Percentiles rank a stretch among this genome's conserved stretches.
phyloP scores from a whole-genome alignment of 2,329 filamentous ascomycete species.

The Rachicladosporium sp. region DNA sequence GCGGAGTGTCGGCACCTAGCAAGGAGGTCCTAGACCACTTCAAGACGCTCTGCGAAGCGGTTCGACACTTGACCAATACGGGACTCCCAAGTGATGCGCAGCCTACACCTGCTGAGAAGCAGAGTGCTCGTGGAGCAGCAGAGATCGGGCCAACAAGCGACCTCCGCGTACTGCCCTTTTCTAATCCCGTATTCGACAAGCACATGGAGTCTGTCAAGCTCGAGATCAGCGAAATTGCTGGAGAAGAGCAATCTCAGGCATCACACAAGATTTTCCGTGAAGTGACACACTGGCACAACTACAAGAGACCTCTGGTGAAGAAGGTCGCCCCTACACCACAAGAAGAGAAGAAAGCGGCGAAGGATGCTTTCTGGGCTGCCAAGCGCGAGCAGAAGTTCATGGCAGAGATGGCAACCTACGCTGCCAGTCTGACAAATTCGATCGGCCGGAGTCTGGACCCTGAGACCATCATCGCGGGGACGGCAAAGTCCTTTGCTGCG shows the following conservation, averaged over 20 bases:
- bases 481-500: constrained; percentile 1
- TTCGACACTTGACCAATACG: constrained; percentile 7
- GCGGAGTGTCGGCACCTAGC: constrained; percentile 1
- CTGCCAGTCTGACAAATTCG: constrained; percentile 55
- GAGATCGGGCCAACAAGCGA: constrained; percentile 3
- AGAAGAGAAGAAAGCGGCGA: constrained; percentile 11
- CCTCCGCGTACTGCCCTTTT: constrained; percentile 33
- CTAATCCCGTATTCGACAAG: constrained; percentile 35
- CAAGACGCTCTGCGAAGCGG: constrained; percentile 13
- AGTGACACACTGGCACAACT: constrained; percentile 51
- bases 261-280: constrained; percentile 35
- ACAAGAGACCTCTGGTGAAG: constrained; percentile 38
- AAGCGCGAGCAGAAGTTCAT: constrained; percentile 52
- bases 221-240: constrained; percentile 22
- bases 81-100: constrained; percentile 1
- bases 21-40: constrained; percentile 12
- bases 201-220: constrained; percentile 35
- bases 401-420: constrained; percentile 55
- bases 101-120: constrained; percentile 1
- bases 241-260: constrained; percentile 19
- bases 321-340: constrained; percentile 19
- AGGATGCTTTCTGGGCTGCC: constrained; percentile 27
- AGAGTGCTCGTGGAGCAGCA: constrained; percentile 1
- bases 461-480: constrained; percentile 46
- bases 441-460: constrained; percentile 51